Conservation (phyloP, 306 rosid genomes). For the Cucurbita ficifolia region DNA sequence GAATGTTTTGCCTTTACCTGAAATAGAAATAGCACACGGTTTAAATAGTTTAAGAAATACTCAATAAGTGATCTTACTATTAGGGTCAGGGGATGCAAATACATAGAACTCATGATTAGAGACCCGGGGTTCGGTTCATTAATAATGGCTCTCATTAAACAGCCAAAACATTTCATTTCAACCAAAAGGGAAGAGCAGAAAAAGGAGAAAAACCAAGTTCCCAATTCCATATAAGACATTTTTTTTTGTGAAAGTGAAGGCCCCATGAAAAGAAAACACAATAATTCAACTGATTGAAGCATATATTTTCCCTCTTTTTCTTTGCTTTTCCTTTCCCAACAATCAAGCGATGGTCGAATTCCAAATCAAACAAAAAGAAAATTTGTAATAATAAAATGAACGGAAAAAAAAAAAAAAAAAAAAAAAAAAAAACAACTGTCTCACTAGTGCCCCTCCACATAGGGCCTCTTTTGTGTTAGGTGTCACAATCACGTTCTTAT, state of each 20-base stretch:
- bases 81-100: too few relatives aligned
- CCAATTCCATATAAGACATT: conserved; percentile 49
- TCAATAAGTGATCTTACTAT: too few relatives aligned
- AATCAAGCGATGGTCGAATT: conserved; percentile 4
- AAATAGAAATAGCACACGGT: too few relatives aligned
- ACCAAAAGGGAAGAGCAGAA: conserved; percentile 3
- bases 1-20: too few relatives aligned
- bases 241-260: conserved; percentile 18
- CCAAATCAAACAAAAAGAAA: neutral
- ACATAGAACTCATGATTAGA: too few relatives aligned
- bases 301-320: neutral
- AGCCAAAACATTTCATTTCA: neutral
- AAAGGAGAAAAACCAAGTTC: conserved; percentile 13
- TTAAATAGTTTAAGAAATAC: too few relatives aligned
- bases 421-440: neutral
- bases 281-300: conserved; percentile 12
- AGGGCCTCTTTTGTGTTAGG: too few relatives aligned
- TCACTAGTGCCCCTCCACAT: neutral
- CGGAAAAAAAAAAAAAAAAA: neutral
- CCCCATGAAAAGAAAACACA: conserved; percentile 29
- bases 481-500: too few relatives aligned
- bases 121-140: too few relatives aligned
- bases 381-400: neutral
- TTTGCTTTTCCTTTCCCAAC: conserved; percentile 27
- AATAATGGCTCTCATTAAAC: neutral